Conservation (phyloP, 1,284 basidiomycete genomes). For the Apiotrichum akiyoshidainum region DNA sequence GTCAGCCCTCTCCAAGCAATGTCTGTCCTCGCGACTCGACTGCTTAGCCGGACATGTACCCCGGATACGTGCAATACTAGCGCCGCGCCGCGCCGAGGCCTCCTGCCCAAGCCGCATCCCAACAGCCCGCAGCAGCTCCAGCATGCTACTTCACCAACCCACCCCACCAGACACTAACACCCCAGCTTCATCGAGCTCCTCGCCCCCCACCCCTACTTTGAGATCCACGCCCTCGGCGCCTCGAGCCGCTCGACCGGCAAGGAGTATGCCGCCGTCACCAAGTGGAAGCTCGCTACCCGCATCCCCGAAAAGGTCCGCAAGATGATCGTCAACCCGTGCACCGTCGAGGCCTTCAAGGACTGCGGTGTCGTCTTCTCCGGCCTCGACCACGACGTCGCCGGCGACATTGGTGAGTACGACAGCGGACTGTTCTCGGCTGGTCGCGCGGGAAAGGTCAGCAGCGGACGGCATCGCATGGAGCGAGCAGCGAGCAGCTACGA, state of each 20-base stretch:
- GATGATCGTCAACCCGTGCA: slow-evolving; percentile 75
- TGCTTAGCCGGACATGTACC: no score
- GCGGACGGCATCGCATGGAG: no score
- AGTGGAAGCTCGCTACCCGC: slow-evolving; percentile 84
- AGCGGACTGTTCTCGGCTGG: not conserved
- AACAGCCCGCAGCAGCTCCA: no score
- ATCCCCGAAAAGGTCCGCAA: slow-evolving; percentile 69
- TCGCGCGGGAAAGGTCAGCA: not conserved
- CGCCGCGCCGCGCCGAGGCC: no score
- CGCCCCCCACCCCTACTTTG: slow-evolving; percentile 84
- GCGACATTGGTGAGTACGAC: slow-evolving; percentile 77
- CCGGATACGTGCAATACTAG: no score
- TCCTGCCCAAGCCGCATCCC: no score
- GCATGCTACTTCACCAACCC: no score
- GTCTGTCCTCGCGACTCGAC: no score
- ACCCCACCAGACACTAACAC: not conserved
- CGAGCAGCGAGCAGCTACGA: no score
- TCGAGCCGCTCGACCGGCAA: slow-evolving; percentile 86
- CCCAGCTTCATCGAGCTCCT: slow-evolving; percentile 79
- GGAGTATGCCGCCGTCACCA: slow-evolving; percentile 69
- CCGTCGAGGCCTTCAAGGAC: slow-evolving; percentile 70
- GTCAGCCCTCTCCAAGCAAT: no score
- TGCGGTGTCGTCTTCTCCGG: slow-evolving; percentile 93
- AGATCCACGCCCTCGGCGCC: slow-evolving; percentile 81
- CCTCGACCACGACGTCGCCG: slow-evolving; percentile 88